Conservation (phyloP, 2,329 filamentous ascomycete genomes). For the Fusarium humuli region DNA sequence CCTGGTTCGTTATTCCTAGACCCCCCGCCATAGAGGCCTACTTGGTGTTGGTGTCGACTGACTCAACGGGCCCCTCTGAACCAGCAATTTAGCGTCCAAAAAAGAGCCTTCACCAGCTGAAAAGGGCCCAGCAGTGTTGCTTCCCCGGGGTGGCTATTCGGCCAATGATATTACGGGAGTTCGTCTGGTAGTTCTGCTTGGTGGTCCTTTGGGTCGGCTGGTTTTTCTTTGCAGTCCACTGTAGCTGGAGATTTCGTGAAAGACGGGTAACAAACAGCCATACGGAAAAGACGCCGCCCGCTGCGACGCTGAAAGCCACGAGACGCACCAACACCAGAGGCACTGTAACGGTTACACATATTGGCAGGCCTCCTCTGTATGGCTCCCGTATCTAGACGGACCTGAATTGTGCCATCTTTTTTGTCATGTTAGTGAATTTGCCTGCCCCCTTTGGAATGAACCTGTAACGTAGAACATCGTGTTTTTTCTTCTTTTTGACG, state of each 20-base stretch:
- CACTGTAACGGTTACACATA: constrained; percentile 4
- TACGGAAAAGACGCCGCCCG: constrained; percentile 39
- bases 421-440: constrained; percentile 8
- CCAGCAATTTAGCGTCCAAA: constrained; percentile 31
- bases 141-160: constrained; percentile 24
- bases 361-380: constrained; percentile 30
- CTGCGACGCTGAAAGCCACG: constrained; percentile 24
- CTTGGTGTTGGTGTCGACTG: constrained; percentile 35
- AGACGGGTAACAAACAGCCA: constrained; percentile 26
- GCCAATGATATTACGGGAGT: constrained; percentile 24
- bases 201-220: constrained; percentile 15
- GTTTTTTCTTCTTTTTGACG: constrained; percentile 26
- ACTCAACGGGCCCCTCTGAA: constrained; percentile 36
- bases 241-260: constrained; percentile 15
- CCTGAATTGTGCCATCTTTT: constrained; percentile 8
- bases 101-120: constrained; percentile 35
- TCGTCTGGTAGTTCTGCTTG: constrained; percentile 25
- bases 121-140: constrained; percentile 28
- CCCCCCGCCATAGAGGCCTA: constrained; percentile 30
- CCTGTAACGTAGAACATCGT: not conserved
- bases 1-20: constrained; percentile 11
- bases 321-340: constrained; percentile 7
- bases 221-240: constrained; percentile 6
- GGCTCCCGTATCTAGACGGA: not conserved
- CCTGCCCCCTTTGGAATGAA: constrained; percentile 19